Conservation (phyloP, 2,329 filamentous ascomycete genomes). For the Madurella mycetomatis region DNA sequence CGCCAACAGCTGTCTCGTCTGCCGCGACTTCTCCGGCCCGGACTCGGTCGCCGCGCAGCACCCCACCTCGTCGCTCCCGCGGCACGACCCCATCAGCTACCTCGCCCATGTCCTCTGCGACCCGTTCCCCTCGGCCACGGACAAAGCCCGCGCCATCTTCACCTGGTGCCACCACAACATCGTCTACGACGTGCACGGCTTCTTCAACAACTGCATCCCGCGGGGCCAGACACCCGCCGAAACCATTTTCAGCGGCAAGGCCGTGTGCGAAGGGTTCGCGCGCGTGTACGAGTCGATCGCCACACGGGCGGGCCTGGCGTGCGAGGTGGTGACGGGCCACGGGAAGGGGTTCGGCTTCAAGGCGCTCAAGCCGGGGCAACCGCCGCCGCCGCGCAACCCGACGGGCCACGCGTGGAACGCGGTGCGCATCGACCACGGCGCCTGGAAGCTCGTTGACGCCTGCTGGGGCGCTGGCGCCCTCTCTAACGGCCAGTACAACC, state of each 20-base stretch:
- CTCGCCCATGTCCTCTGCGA: conserved; percentile 73
- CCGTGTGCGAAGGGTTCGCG: conserved; percentile 91
- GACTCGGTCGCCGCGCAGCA: conserved; percentile 75
- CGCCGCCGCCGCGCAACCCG: conserved; percentile 58
- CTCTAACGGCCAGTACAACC: conserved; percentile 52
- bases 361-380: conserved; percentile 57
- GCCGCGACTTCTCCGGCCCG: conserved; percentile 80
- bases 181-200: conserved; percentile 72
- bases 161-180: conserved; percentile 96
- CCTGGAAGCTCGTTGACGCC: conserved; percentile 86
- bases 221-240: conserved; percentile 61
- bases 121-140: conserved; percentile 75
- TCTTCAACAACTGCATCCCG: conserved; percentile 68
- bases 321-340: conserved; percentile 68
- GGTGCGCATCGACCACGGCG: conserved; percentile 76
- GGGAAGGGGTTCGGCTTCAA: conserved; percentile 80
- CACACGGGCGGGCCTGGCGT: conserved; percentile 72
- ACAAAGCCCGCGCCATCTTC: conserved; percentile 90
- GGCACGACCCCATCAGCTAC: conserved; percentile 61
- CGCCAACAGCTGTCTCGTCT: conserved; percentile 62
- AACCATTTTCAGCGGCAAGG: conserved; percentile 71
- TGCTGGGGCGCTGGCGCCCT: conserved; percentile 90
- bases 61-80: conserved; percentile 66
- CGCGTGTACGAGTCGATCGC: conserved; percentile 76
- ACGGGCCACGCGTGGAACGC: conserved; percentile 88